Evolutionary conservation across 192 early-diverging fungal species (phyloP).

Genomic region (Backusella tuberculispora): DNA sequence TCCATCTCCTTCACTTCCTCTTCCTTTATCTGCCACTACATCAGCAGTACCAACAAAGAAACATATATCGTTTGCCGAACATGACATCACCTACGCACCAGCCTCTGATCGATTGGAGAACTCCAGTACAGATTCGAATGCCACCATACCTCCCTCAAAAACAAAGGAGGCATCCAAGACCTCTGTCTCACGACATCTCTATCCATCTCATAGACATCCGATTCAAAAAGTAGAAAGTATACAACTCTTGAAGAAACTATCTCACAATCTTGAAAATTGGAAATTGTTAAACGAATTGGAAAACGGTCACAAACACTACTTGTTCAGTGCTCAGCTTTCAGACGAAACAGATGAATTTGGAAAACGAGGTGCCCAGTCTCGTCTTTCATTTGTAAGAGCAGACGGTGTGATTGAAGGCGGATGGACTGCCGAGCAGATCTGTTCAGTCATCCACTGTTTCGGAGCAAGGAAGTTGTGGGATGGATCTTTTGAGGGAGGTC

Average conservation of each 20-base stretch:
- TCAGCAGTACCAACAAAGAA: slow-evolving; percentile 27
- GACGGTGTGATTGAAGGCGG: slow-evolving; percentile 51
- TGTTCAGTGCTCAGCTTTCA: slow-evolving; percentile 41
- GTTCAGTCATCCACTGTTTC: slow-evolving; percentile 49
- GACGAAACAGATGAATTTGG: slow-evolving; percentile 32
- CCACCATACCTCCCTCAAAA: neutral
- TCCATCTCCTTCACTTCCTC: neutral
- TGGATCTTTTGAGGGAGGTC: slow-evolving; percentile 50
- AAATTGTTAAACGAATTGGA: slow-evolving; percentile 36
- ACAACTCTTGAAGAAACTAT: slow-evolving; percentile 45
- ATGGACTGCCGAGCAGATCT: slow-evolving; percentile 58
- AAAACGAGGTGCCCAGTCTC: slow-evolving; percentile 4
- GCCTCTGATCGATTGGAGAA: slow-evolving; percentile 9
- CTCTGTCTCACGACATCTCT: neutral
- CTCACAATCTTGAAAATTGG: slow-evolving; percentile 49
- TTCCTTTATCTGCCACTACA: neutral
- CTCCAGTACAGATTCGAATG: slow-evolving; percentile 2
- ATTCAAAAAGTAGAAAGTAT: slow-evolving; percentile 25
- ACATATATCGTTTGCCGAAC: slow-evolving; percentile 40
- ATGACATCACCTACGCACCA: slow-evolving; percentile 33
- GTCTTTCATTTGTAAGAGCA: slow-evolving; percentile 47
- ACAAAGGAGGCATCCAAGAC: neutral
- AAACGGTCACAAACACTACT: slow-evolving; percentile 45
- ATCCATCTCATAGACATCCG: slow-evolving; percentile 27
- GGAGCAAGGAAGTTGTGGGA: slow-evolving; percentile 60